A percentile compares a stretch with the other conserved stretches of the same genome.
These are phyloP conservation scores for Mimosa bimucronata DNA, from an alignment of 306 rosid genomes.

Conservation along the genomic window DNA sequence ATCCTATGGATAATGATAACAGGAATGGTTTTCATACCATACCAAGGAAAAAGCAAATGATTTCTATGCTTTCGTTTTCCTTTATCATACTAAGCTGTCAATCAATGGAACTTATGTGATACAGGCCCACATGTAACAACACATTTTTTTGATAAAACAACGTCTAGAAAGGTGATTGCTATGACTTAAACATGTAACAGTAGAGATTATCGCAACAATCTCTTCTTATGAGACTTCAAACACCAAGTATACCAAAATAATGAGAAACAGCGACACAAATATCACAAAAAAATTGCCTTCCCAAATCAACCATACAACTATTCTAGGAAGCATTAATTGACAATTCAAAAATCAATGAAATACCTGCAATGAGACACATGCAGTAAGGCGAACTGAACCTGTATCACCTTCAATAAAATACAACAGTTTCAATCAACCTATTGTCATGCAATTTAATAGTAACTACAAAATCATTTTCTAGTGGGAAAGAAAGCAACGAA, in stretches of 20 bases:
- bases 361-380: constrained; percentile 98
- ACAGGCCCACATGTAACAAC: too few relatives aligned
- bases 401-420: constrained; percentile 69
- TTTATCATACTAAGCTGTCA: too few relatives aligned
- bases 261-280: constrained; percentile 24
- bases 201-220: too few relatives aligned
- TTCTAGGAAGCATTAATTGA: constrained; percentile 19
- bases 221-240: too few relatives aligned
- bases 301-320: constrained; percentile 29
- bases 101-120: too few relatives aligned
- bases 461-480: constrained; percentile 58
- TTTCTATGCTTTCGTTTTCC: too few relatives aligned
- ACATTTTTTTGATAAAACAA: too few relatives aligned
- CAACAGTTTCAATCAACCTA: constrained; percentile 94
- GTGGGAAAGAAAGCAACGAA: constrained; percentile 15
- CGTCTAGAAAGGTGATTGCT: too few relatives aligned
- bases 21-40: too few relatives aligned
- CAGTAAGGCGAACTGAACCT: constrained; percentile 79
- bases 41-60: too few relatives aligned
- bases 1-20: too few relatives aligned
- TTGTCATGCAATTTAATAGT: constrained; percentile 87
- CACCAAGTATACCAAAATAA: constrained; percentile 32
- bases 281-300: constrained; percentile 10
- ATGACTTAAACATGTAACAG: too few relatives aligned
- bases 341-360: constrained; percentile 31